Conservation (phyloP, 352 stramenopile species). For the Phytopythium vexans region DNA sequence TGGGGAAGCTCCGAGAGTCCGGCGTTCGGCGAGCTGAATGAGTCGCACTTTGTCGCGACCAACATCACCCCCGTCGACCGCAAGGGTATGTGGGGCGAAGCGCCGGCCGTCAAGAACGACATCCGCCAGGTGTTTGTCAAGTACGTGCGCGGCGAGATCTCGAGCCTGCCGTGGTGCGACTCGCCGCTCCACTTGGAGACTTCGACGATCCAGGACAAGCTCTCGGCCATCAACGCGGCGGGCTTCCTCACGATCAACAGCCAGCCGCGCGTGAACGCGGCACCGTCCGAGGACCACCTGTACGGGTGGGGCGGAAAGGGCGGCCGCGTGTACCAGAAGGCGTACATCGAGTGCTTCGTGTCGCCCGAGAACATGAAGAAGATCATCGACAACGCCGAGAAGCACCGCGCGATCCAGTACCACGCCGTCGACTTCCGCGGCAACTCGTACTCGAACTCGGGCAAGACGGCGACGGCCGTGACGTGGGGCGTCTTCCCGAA, state of each 20-base stretch:
- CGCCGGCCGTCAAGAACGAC: slow-evolving; percentile 85
- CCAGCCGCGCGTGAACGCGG: slow-evolving; percentile 90
- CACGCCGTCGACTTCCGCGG: slow-evolving; percentile 88
- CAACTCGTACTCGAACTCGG: slow-evolving; percentile 89
- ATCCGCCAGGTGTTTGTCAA: slow-evolving; percentile 95
- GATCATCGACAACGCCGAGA: slow-evolving; percentile 83
- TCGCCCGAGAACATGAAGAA: slow-evolving; percentile 91
- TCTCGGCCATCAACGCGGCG: slow-evolving; percentile 68
- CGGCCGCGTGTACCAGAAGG: slow-evolving; percentile 98
- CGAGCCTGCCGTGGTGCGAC: slow-evolving; percentile 97
- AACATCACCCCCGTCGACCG: slow-evolving; percentile 59
- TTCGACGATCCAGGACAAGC: slow-evolving; percentile 77
- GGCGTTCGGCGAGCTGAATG: slow-evolving; percentile 95
- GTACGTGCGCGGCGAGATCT: slow-evolving; percentile 96
- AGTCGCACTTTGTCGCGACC: slow-evolving; percentile 92
- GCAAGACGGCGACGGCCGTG: slow-evolving; percentile 92
- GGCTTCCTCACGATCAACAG: slow-evolving; percentile 98
- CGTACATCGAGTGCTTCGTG: slow-evolving; percentile 98
- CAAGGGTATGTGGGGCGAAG: slow-evolving; percentile 94
- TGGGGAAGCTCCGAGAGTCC: slow-evolving; percentile 95
- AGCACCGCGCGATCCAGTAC: slow-evolving; percentile 87
- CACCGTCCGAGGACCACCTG: slow-evolving; percentile 84
- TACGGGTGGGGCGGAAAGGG: slow-evolving; percentile 97
- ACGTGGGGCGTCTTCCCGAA: slow-evolving; percentile 99
- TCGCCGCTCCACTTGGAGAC: slow-evolving; percentile 94